Base-by-base conservation (phyloP, 2,329 filamentous ascomycete genomes). In the Aspergillus fumigatus region DNA sequence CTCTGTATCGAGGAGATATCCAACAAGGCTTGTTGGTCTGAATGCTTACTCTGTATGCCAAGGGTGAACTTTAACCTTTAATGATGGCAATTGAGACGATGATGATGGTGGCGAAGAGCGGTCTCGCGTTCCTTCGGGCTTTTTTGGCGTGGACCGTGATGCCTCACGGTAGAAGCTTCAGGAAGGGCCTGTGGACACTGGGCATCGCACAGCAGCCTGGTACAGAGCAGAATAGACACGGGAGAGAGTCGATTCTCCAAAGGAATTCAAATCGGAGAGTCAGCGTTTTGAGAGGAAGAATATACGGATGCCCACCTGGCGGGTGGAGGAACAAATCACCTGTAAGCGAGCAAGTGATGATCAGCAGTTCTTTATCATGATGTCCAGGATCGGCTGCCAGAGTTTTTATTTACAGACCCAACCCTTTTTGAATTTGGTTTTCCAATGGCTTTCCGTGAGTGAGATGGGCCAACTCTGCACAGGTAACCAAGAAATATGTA, bases 321-420 rank as follows among this genome's bases (percentile, higher is more conserved):
- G 41, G 41, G 41, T 45, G 19, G 9, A 45, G 41, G 41, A 21
- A 8, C 41, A 45, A 45, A 45, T 45, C 41, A 45, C 10, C 21
- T 45, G 19, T 45, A 45, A 49, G 29, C 23, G 52, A 49, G 40
- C 32, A 21, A 27, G 27, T 51, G 49, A 47, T 10, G 19, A 55
- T 55, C 53, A 50, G 38, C 41, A 57, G 54, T 59, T 60, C 57
- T 62, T 56, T 62, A 63, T 60, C 53, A 38, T 59, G 59, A 62
- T 55, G 5, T 47, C 25, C 43, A 47, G 43, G 43, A 47, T 47
- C 43, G 43, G 43, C 55, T 58, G 51, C 52, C 57, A 57, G 56
- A 56, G 59, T 57, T 45, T 45, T 23, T 43, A 4, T 19, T 21
- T 21, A 17, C 14, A 38, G 32, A 14, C 6, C 6, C 6, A 17